These are phyloP conservation scores for Umbelopsis isabellina DNA, from an alignment of 192 early-diverging fungal species.

Conservation along the genomic window DNA sequence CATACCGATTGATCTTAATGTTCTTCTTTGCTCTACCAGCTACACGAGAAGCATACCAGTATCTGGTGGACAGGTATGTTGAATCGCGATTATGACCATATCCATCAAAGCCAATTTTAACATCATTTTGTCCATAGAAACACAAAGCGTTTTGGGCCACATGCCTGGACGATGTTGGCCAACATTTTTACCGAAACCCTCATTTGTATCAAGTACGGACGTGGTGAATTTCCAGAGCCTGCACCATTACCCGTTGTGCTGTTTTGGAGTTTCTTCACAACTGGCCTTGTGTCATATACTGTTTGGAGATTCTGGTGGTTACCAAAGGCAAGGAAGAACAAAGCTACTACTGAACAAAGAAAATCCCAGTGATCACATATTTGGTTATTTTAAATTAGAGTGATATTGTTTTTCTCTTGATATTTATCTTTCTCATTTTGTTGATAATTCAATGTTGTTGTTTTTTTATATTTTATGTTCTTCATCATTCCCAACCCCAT, in stretches of 20 bases:
- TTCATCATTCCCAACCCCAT: no score
- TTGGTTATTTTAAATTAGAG: background rate
- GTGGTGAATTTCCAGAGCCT: slow-evolving; percentile 83
- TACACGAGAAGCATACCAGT: slow-evolving; percentile 90
- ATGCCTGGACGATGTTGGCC: slow-evolving; percentile 89
- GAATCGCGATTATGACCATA: no score
- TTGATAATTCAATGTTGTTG: no score
- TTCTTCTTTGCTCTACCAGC: slow-evolving; percentile 89
- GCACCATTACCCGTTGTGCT: slow-evolving; percentile 69
- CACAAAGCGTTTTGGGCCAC: slow-evolving; percentile 90
- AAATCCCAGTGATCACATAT: background rate
- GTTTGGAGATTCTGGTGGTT: slow-evolving; percentile 71
- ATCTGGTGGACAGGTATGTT: slow-evolving; percentile 60
- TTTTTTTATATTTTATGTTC: no score
- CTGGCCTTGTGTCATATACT: slow-evolving; percentile 67
- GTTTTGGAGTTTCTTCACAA: slow-evolving; percentile 74
- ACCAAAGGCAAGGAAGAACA: slow-evolving; percentile 8
- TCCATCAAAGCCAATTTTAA: background rate
- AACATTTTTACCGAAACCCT: slow-evolving; percentile 89
- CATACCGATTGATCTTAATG: slow-evolving; percentile 73
- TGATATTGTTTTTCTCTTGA: no score
- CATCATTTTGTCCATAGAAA: slow-evolving; percentile 43
- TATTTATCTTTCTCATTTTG: no score
- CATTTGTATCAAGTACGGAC: slow-evolving; percentile 89
- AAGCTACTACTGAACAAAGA: background rate